Evolutionary conservation across 371 early-diverging fungal species (phyloP), one percentile per base, ranked within the genome.

Genomic region (Mortierella sp.): DNA sequence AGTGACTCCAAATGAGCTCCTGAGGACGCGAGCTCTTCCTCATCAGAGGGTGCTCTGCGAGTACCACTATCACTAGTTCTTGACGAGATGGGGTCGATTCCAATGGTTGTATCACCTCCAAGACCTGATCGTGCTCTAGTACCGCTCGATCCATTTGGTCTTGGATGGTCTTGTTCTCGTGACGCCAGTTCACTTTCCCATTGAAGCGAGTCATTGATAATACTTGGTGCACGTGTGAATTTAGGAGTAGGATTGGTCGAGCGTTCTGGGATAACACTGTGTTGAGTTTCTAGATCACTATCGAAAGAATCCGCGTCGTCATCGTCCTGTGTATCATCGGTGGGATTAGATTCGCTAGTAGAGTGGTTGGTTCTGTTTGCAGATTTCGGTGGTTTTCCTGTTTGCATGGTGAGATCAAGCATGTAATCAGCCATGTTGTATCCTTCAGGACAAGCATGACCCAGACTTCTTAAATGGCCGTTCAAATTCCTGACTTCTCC

Each of bases 391-490:
- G 57, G 8, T 52, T 71, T 40, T 14, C 69, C 72, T 22, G 75
- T 62, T 58, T 65, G 66, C 81, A 75, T 80, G 37, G 81, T 75
- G 52, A 80, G 65, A 40, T 90, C 88, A 66, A 90, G 64, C 70
- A 90, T 62, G 75, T 88, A 87, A 65, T 92, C 93, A 0, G 93
- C 93, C 55, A 92, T 86, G 68, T 93, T 93, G 75, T 87, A 90
- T 30, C 86, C 86, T 39, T 78, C 66, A 11, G 92, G 93, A 77
- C 91, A 92, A 9, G 84, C 84, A 16, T 73, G 52, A 8, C 89
- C 90, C 11, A 78, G 66, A 18, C 73, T 72, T 35, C 62, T 72
- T 37, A 90, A 84, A 62, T 85, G 79, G 0, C 35, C 64, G 26
- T 72, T 70, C n/a, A 87, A 87, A 26, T 71, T 77, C 5, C 70